These are phyloP conservation scores for Aechmea fasciata DNA, from an alignment of 176 grass and related monocot genomes.

Conservation along the genomic window DNA sequence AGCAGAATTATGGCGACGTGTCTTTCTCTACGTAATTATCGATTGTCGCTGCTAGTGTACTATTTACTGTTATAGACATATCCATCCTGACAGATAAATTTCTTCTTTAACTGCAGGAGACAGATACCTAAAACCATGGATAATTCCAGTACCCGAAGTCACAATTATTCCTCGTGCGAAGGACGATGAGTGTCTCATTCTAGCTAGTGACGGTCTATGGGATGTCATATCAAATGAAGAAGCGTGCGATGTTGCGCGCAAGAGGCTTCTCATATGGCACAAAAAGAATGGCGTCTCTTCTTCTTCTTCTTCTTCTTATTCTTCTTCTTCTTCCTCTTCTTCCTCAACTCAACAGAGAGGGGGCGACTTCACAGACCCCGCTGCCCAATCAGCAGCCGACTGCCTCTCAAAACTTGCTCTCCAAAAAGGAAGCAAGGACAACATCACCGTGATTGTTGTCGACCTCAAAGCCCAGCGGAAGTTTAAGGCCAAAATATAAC, in stretches of 20 bases:
- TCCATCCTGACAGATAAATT: too few relatives aligned
- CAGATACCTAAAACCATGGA: constrained; percentile 93
- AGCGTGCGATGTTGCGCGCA: constrained; percentile 69
- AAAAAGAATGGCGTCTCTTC: constrained; percentile 48
- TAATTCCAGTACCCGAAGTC: constrained; percentile 80
- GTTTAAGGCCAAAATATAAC: constrained; percentile 73
- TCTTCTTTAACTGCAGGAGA: constrained; percentile 42
- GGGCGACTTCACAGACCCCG: constrained; percentile 45
- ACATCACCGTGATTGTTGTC: constrained; percentile 75
- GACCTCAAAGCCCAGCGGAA: constrained; percentile 88
- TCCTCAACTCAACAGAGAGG: constrained; percentile 20
- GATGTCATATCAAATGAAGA: constrained; percentile 82
- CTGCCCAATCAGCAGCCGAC: constrained; percentile 68
- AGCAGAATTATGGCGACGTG: too few relatives aligned
- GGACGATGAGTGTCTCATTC: constrained; percentile 80
- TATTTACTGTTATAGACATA: too few relatives aligned
- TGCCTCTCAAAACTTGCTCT: constrained; percentile 71
- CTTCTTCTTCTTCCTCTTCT: neutral
- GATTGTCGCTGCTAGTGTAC: too few relatives aligned
- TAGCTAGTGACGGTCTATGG: constrained; percentile 85
- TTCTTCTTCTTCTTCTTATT: constrained; percentile 4
- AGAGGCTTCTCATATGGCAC: constrained; percentile 69
- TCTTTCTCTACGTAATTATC: too few relatives aligned
- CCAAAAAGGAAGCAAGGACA: constrained; percentile 90
- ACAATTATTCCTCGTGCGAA: constrained; percentile 63